Base-by-base conservation (phyloP, 495 filamentous ascomycete genomes). In the Lindgomyces ingoldianus region DNA sequence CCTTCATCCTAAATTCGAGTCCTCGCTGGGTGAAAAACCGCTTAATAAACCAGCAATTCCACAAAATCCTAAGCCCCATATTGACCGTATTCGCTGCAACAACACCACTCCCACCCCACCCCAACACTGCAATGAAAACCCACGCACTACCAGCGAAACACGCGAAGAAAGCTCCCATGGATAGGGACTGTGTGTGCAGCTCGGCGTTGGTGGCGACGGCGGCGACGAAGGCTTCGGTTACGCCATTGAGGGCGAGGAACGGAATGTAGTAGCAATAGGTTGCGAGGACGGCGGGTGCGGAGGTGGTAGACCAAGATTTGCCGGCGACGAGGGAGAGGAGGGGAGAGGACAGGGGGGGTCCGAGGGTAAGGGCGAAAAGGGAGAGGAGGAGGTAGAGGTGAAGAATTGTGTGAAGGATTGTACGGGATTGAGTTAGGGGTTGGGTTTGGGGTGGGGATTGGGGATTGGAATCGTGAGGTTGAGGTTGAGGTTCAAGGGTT, bases 211-310 rank as follows among this genome's bases (percentile, higher is more conserved):
- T 87, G 0, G 94, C 93, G 21, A 93, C 88, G 22, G 89, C 89
- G 6, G 91, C 85, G 11, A 98, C 91, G 63, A 98, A 98, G 0
- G 93, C 91, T 76, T 99, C 94, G 1, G 87, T 84, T 27, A 97
- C 85, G 42, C 94, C 94, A 71, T 99, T 99, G 64, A 96, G 75
- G 0, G 92, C 95, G 0, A 99, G 79, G 4, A 98, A 83, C 16
- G 94, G 94, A 62, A 99, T 91, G 73, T 96, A 96, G 71, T 89
- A 90, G 76, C 89, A 92, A 76, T 96, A 98, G 0, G 81, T 80
- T 0, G 89, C 82, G 10, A 98, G 79, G 4, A 92, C 84, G n/a
- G 85, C 84, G 39, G 83, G 84, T 8, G 87, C 81, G 41, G 83
- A 80, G 1, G 83, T 78, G 12, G 80, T 78, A 2, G 78, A 70